Evolutionary conservation across 306 rosid species (phyloP).

Genomic region (Glycine latifolia): DNA sequence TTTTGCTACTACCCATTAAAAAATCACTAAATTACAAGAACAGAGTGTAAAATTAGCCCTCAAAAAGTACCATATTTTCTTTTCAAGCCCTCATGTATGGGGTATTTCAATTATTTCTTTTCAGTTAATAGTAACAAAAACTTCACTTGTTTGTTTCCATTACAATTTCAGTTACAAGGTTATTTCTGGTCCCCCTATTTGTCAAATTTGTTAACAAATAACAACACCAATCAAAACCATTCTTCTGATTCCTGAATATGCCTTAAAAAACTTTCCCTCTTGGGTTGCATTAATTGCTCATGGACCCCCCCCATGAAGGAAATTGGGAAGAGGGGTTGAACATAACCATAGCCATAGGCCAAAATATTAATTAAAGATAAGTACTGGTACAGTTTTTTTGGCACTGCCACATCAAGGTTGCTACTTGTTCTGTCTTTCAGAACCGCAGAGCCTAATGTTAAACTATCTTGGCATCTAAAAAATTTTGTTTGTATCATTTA

Average conservation of each 20-base stretch:
- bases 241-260: slow-evolving; percentile 6
- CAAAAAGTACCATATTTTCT: neutral
- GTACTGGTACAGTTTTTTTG: neutral
- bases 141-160: neutral
- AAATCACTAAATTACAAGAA: neutral
- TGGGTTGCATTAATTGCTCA: slow-evolving; percentile 41
- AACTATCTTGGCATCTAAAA: too few relatives aligned
- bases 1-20: slow-evolving; percentile 12
- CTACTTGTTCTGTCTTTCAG: slow-evolving; percentile 6
- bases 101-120: neutral
- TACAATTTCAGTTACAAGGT: slow-evolving; percentile 8
- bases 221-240: slow-evolving; percentile 38
- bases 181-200: slow-evolving; percentile 31
- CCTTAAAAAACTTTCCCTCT: slow-evolving; percentile 3
- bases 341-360: neutral
- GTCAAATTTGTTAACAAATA: neutral
- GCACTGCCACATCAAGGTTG: slow-evolving; percentile 3
- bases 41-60: neutral
- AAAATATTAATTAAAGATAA: neutral
- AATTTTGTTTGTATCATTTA: neutral
- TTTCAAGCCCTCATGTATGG: slow-evolving; percentile 10
- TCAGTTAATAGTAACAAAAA: neutral
- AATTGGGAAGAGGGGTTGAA: neutral
- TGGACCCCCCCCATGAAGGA: slow-evolving; percentile 44
- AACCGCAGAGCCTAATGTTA: slow-evolving; percentile 10